Evolutionary conservation across 371 early-diverging fungal species (phyloP).

Genomic region (Mortierella sp.): DNA sequence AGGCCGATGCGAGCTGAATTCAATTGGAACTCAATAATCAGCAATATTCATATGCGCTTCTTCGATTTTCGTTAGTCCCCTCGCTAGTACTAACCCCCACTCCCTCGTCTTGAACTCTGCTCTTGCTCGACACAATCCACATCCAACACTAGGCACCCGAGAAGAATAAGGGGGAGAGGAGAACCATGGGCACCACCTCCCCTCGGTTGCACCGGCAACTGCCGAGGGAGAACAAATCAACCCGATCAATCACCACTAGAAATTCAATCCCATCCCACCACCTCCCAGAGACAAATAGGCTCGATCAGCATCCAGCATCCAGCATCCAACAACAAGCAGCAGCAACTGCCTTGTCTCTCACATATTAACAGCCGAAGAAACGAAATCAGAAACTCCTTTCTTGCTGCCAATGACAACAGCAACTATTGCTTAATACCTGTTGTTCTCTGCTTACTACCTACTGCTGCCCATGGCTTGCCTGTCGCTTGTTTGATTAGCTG

Average conservation of each 20-base stretch:
- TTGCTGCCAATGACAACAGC: neutral
- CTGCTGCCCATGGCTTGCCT: neutral
- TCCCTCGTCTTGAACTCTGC: neutral
- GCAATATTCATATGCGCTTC: neutral
- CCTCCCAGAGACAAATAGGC: neutral
- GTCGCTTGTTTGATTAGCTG: neutral
- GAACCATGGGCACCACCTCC: neutral
- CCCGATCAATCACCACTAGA: neutral
- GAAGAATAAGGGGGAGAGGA: neutral
- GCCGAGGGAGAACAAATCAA: conserved; percentile 7
- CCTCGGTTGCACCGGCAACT: neutral
- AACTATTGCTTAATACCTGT: neutral
- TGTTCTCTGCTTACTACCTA: neutral
- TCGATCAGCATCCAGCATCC: neutral
- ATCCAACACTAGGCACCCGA: neutral
- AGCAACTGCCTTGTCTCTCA: neutral
- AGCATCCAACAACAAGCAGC: neutral
- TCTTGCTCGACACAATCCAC: neutral
- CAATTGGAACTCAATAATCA: neutral
- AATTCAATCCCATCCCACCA: neutral
- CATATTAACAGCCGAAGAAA: neutral
- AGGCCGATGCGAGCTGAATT: neutral
- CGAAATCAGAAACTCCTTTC: neutral
- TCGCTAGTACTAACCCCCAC: neutral
- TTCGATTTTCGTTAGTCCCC: neutral